These are phyloP conservation scores for Epichloe brachyelytri DNA, from an alignment of 2,329 filamentous ascomycete species.

Conservation along the genomic window DNA sequence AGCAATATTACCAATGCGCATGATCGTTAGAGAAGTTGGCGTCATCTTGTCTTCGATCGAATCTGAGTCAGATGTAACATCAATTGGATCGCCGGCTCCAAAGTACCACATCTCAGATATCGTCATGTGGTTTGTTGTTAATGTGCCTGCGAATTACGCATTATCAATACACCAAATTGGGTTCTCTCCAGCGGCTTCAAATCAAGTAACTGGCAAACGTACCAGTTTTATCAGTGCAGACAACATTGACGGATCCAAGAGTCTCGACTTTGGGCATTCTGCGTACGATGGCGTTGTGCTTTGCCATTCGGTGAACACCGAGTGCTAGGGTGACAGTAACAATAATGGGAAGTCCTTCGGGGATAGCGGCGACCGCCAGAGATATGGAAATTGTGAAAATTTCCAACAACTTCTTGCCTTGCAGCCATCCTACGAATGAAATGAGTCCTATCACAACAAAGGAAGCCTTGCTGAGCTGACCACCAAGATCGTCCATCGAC, in stretches of 20 bases:
- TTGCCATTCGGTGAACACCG: conserved; percentile 93
- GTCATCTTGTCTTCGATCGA: conserved; percentile 47
- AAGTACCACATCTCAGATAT: conserved; percentile 96
- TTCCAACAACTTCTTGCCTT: conserved; percentile 80
- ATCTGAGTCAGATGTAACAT: conserved; percentile 43
- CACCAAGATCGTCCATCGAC: conserved; percentile 94
- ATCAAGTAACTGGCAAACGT: conserved; percentile 9
- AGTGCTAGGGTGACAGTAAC: conserved; percentile 93
- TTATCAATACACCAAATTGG: neutral
- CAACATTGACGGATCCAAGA: conserved; percentile 96
- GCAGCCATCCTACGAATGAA: conserved; percentile 76
- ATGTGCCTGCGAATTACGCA: conserved; percentile 44
- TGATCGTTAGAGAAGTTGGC: conserved; percentile 62
- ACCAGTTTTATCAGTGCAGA: conserved; percentile 96
- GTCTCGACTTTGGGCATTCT: conserved; percentile 96
- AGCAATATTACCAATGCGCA: conserved; percentile 90
- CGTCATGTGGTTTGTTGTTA: conserved; percentile 98
- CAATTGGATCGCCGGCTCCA: conserved; percentile 43
- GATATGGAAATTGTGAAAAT: conserved; percentile 98
- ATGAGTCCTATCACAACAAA: conserved; percentile 92
- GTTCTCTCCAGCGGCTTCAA: neutral
- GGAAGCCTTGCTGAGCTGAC: conserved; percentile 92
- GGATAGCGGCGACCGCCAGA: conserved; percentile 88
- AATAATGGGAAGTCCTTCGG: conserved; percentile 92
- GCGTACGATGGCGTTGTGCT: conserved; percentile 86